Evolutionary conservation across 257 asterid genomes (phyloP).

Genomic region (Capsicum baccatum): DNA sequence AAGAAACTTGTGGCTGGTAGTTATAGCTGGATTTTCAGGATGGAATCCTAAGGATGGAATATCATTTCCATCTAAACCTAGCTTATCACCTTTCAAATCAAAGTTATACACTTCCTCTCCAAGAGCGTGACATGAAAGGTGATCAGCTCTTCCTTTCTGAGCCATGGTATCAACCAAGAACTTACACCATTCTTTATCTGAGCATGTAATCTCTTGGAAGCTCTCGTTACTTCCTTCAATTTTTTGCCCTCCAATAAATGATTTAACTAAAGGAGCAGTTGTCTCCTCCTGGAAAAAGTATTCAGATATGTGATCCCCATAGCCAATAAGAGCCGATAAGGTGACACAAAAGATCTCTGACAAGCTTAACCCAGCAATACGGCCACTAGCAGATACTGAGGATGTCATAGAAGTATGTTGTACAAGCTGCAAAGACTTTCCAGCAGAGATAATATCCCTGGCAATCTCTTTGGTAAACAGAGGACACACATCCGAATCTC

Average conservation of each 20-base stretch:
- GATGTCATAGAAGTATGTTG: constrained; percentile 72
- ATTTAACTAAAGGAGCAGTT: constrained; percentile 46
- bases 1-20: constrained; percentile 66
- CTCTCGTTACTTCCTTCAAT: constrained; percentile 35
- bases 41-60: constrained; percentile 45
- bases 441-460: constrained; percentile 85
- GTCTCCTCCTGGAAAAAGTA: constrained; percentile 59
- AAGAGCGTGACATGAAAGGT: constrained; percentile 33
- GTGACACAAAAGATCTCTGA: constrained; percentile 91
- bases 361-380: constrained; percentile 73
- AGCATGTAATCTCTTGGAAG: constrained; percentile 39
- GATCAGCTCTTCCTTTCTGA: constrained; percentile 47
- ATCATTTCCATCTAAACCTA: constrained; percentile 38
- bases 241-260: constrained; percentile 41
- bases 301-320: constrained; percentile 71
- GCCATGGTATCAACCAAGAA: constrained; percentile 61
- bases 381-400: constrained; percentile 44
- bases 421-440: constrained; percentile 93
- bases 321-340: constrained; percentile 75
- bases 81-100: constrained; percentile 37
- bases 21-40: constrained; percentile 82
- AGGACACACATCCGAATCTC: constrained; percentile 70
- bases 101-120: constrained; percentile 39
- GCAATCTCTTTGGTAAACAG: constrained; percentile 77
- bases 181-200: constrained; percentile 69